phyloP scores from a whole-genome alignment of 148 eudicot species.

The Dysphania ambrosioides region DNA sequence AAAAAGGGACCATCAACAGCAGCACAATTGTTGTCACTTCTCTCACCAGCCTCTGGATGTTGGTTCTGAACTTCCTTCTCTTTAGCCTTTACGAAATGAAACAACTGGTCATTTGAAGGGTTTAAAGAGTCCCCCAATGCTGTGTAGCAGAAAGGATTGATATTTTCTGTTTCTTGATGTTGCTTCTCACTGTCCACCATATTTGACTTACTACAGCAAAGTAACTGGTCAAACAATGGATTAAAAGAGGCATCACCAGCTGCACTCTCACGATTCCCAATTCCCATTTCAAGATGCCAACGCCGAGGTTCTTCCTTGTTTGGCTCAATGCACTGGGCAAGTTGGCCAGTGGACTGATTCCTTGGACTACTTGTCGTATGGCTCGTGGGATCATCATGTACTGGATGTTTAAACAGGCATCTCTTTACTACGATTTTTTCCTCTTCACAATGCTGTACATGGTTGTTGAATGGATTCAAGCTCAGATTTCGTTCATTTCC shows the following conservation, averaged over 20 bases:
- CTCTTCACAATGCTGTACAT: conserved; percentile 7
- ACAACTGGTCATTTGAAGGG: conserved; percentile 18
- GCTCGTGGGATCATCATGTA: conserved; percentile 1
- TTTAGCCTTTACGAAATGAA: conserved; percentile 21
- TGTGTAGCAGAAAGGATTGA: conserved; percentile 27
- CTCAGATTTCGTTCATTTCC: conserved; percentile 7
- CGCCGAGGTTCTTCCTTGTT: conserved; percentile 11
- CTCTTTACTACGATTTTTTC: conserved; percentile 13
- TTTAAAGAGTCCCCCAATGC: conserved; percentile 28
- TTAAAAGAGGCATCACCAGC: conserved; percentile 3
- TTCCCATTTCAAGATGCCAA: conserved; percentile 10
- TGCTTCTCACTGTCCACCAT: conserved; percentile 8
- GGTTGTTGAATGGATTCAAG: conserved; percentile 3
- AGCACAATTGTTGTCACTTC: conserved; percentile 21
- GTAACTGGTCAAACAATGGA: conserved; percentile 17
- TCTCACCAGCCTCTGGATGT: conserved; percentile 21
- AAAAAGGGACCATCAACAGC: conserved; percentile 12
- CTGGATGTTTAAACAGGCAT: conserved; percentile 21
- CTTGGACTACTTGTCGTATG: background rate
- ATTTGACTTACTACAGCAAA: background rate
- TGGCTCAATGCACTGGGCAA: background rate
- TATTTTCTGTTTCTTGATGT: conserved; percentile 7
- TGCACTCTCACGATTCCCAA: conserved; percentile 7
- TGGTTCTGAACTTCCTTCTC: conserved; percentile 30
- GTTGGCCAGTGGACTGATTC: conserved; percentile 12